phyloP scores from a whole-genome alignment of 768 basidiomycete genomes.

The Pulveroboletus sp. region DNA sequence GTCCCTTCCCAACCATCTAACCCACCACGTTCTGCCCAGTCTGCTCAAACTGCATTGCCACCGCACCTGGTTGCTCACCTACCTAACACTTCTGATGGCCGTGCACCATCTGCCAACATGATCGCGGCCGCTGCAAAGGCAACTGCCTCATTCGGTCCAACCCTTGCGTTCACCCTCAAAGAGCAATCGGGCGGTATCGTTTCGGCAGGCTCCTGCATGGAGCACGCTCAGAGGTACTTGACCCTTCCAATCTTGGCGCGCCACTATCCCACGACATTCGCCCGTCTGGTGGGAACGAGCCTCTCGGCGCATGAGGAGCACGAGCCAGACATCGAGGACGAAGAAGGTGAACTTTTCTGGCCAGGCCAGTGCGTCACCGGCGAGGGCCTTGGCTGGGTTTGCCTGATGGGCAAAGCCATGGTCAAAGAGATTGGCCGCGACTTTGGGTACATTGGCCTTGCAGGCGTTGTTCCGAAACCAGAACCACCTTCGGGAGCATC shows the following conservation, averaged over 20 bases:
- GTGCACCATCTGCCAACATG: constrained; percentile 25
- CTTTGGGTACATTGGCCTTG: constrained; percentile 66
- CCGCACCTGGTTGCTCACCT: constrained; percentile 31
- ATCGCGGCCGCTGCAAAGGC: constrained; percentile 30
- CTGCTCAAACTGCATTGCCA: constrained; percentile 38
- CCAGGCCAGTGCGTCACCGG: constrained; percentile 68
- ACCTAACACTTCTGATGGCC: constrained; percentile 28
- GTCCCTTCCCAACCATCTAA: constrained; percentile 24
- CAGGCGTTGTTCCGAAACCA: constrained; percentile 70
- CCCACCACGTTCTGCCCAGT: constrained; percentile 24
- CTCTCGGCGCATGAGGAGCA: constrained; percentile 63
- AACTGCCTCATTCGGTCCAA: constrained; percentile 26
- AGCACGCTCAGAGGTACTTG: constrained; percentile 47
- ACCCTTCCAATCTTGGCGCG: constrained; percentile 64
- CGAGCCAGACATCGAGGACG: constrained; percentile 79
- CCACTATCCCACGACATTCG: constrained; percentile 72
- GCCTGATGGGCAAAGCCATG: constrained; percentile 83
- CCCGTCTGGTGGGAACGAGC: constrained; percentile 64
- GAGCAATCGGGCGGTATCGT: constrained; percentile 35
- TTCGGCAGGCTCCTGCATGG: constrained; percentile 40
- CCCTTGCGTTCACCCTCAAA: constrained; percentile 23
- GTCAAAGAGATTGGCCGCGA: constrained; percentile 74
- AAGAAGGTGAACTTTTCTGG: constrained; percentile 85
- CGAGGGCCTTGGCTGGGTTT: constrained; percentile 84
- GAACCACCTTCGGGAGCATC: constrained; percentile 35